Evolutionary conservation across 805 yeast genomes (phyloP), one percentile per base, ranked within the genome.

Genomic region (Metschnikowia henanensis): DNA sequence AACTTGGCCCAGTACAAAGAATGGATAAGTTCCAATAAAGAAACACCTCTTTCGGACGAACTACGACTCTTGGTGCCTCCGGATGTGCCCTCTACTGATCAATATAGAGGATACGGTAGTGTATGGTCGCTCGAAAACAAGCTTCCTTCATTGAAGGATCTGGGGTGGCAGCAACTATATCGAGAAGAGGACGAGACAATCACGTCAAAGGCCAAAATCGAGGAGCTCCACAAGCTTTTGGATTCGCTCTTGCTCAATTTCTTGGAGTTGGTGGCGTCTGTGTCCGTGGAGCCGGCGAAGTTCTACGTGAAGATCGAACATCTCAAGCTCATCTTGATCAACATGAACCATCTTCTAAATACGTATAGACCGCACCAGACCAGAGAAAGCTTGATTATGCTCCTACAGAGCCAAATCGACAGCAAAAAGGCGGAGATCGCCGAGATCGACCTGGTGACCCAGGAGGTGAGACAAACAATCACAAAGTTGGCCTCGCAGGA

Each of bases 311-410:
- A 88, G 55, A 79, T 90, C 21, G 96, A 90, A 51, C 81, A 88
- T 51, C 79, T 94, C 30, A 79, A 95, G 50, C 75, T 84, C 12
- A 81, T 92, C 9, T 68, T 94, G 40, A 84, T 92, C 59, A 94
- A 94, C 59, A 82, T 94, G 51, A 97, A 94, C 61, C 98, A 94
- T 62, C 68, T 94, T 29, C 68, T 94, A 46, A 94, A 94, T 61
- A 90, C 91, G 40, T 94, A 94, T 64, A 73, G 99, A 48, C 94
- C 97, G 3, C 98, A 94, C 64, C 99, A 94, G 60, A 85, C 96
- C 3, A 74, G 97, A 40, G 99, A 94, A 57, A 83, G 91, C 38
- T 71, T 94, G 51, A 87, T 90, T 33, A 73, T 88, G 72, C 70
- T 85, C 41, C 66, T 88, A 59, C 81, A 77, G 55, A 83, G 80